Percentiles rank a stretch among this genome's conserved stretches.
Conservation (phyloP, 1,284 basidiomycete species). For the Trametes hirsuta region DNA sequence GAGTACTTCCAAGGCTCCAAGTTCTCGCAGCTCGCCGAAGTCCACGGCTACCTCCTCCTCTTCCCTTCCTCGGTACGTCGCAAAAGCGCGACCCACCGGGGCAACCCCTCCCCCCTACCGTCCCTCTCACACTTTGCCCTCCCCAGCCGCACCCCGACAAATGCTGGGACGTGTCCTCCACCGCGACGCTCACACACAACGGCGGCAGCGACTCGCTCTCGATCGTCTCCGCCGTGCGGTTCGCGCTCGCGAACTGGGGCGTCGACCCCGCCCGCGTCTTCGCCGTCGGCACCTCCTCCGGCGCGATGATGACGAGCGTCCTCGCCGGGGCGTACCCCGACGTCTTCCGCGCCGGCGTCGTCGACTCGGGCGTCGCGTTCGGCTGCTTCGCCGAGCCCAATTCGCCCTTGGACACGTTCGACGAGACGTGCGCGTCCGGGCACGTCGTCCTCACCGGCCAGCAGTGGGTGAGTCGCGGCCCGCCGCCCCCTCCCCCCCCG, state of each 20-base stretch:
- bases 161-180: constrained; percentile 60
- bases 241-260: constrained; percentile 50
- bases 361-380: constrained; percentile 58
- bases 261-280: constrained; percentile 51
- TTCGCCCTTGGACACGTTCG: constrained; percentile 46
- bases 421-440: constrained; percentile 43
- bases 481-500: too few species aligned
- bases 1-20: constrained; percentile 12
- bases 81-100: too few species aligned
- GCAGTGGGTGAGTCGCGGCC: constrained; percentile 45
- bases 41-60: constrained; percentile 43
- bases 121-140: too few species aligned
- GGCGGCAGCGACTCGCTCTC: constrained; percentile 58
- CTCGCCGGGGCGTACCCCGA: constrained; percentile 58
- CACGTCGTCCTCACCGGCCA: constrained; percentile 47
- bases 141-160: constrained; percentile 45
- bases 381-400: constrained; percentile 53
- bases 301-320: constrained; percentile 67
- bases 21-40: constrained; percentile 15
- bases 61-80: constrained; percentile 48
- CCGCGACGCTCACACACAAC: constrained; percentile 55
- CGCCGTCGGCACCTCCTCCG: constrained; percentile 54
- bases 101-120: constrained; percentile 38
- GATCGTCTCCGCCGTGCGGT: constrained; percentile 53
- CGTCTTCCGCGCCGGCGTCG: constrained; percentile 51